Evolutionary conservation across 169 alveolate genomes (phyloP).

Genomic region (Plasmodium falciparum): DNA sequence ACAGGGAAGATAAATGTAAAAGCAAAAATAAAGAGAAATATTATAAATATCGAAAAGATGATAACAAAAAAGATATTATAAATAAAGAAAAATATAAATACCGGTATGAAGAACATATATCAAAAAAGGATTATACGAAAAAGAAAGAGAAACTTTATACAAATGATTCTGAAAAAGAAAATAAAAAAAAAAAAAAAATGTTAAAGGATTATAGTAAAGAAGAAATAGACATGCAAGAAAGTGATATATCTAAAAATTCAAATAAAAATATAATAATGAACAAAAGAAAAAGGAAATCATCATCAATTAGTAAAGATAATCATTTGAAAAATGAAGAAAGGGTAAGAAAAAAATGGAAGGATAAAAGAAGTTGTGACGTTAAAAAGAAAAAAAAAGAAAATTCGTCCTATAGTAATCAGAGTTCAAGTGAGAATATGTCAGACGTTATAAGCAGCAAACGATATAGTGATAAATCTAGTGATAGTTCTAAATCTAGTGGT

Average conservation of each 20-base stretch:
- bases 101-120: no score
- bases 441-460: no score
- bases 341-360: constrained; percentile 4
- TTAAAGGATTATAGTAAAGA: neutral
- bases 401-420: neutral
- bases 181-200: neutral
- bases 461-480: no score
- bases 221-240: neutral
- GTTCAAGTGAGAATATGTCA: no score
- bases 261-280: constrained; percentile 8
- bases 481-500: no score
- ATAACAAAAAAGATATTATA: no score
- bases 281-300: constrained; percentile 16
- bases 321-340: neutral
- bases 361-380: neutral
- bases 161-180: neutral
- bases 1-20: no score
- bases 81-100: no score
- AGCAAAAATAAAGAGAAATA: no score
- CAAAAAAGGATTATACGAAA: no score
- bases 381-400: constrained; percentile 8
- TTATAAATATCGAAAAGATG: no score
- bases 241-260: neutral
- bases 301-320: neutral
- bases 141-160: no score